Base-by-base conservation (phyloP, 495 filamentous ascomycete genomes). In the Penicilliopsis zonata region DNA sequence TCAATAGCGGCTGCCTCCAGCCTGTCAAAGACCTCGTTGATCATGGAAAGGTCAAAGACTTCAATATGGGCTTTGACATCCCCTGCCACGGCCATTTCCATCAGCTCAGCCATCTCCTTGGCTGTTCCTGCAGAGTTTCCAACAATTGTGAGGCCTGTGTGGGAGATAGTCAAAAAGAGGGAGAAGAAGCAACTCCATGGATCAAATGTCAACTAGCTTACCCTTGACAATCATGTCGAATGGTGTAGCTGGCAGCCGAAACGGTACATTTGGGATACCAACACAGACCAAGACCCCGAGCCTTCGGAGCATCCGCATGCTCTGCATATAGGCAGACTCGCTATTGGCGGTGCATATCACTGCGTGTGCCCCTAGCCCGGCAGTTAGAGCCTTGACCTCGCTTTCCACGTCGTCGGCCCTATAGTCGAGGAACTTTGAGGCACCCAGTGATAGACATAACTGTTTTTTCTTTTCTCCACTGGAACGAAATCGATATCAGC, bases 221-320 rank as follows among this genome's bases (percentile, higher is more conserved):
- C 57, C 53, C 34, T 53, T 57, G 7, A 59, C 50, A 36, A 63
- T 56, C 58, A 66, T 58, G 21, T 63, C 61, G 27, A 66, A 53
- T 17, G 61, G 61, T 3, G 55, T 56, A 9, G 52, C 53, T 5
- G 59, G 57, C 9, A 61, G 28, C 9, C 34, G 40, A 31, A 63
- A 63, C 7, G 55, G 50, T 4, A 43, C 33, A 40, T 43, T 54
- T 3, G 60, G 60, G 13, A 64, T 60, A 13, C 61, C 61, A 3
- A 64, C 59, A 27, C 62, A 66, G 9, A 64, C 62, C 7, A 63
- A 41, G 1, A 54, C 59, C 3, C 58, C 62, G 2, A 62, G 42
- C 0, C 50, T 45, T 13, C 62, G 59, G 6, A 63, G 42, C 35
- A 61, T 46, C 3, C 50, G 42, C 47, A 61, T 46, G 22, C 56